These are phyloP conservation scores for Stemphylium beticola DNA, from an alignment of 2,329 filamentous ascomycete genomes.

Conservation along the genomic window DNA sequence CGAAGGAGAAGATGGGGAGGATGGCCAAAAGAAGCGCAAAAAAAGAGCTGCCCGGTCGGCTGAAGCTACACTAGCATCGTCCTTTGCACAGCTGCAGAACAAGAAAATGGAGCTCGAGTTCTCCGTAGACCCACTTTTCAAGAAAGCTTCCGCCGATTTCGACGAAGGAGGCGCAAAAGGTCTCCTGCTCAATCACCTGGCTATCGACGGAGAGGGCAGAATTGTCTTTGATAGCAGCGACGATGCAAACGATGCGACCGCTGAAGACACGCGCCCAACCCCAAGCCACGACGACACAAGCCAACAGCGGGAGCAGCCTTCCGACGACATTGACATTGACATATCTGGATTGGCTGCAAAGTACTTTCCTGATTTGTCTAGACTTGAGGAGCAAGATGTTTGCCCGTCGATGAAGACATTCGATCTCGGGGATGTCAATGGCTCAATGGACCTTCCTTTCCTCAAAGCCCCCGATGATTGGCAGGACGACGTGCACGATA, in stretches of 20 bases:
- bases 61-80: slow-evolving; percentile 89
- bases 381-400: slow-evolving; percentile 84
- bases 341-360: slow-evolving; percentile 73
- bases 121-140: slow-evolving; percentile 96
- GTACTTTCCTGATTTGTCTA: slow-evolving; percentile 83
- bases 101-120: slow-evolving; percentile 99
- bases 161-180: slow-evolving; percentile 98
- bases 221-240: slow-evolving; percentile 99
- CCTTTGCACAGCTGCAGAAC: slow-evolving; percentile 84
- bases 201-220: slow-evolving; percentile 87
- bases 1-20: slow-evolving; percentile 65
- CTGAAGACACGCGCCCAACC: slow-evolving; percentile 53
- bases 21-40: slow-evolving; percentile 66
- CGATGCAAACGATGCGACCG: slow-evolving; percentile 66
- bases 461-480: slow-evolving; percentile 88
- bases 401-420: slow-evolving; percentile 95
- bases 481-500: slow-evolving; percentile 66
- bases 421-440: slow-evolving; percentile 84
- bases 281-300: slow-evolving; percentile 50
- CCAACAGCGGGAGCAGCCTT: slow-evolving; percentile 46
- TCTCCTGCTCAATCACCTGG: slow-evolving; percentile 91
- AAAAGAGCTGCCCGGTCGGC: slow-evolving; percentile 84
- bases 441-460: slow-evolving; percentile 88
- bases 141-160: slow-evolving; percentile 97
- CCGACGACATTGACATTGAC: slow-evolving; percentile 76